Evolutionary conservation across 257 asterid species (phyloP), one percentile per base, ranked within the genome.

Genomic region (Galeopsis tetrahit): DNA sequence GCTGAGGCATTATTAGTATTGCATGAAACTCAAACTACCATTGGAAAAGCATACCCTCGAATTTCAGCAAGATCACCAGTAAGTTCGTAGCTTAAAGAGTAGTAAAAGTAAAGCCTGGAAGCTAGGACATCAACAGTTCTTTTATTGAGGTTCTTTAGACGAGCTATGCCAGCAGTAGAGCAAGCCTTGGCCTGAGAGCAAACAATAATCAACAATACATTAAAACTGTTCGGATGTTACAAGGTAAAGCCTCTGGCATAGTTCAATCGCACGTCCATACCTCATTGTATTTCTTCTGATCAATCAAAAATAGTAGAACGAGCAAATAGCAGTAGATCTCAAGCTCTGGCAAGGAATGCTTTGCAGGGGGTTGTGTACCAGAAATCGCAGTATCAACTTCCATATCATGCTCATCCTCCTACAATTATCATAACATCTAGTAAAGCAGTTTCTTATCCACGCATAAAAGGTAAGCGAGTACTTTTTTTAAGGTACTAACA

Each of bases 21-120:
- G 36, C 35, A 33, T 67, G 64, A 48, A 31, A 66, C 31, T 33
- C 56, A 42, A 66, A 74, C 66, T 53, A 51, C 61, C 39, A 55
- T 3, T 59, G 43, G 7, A 72, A 38, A 66, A 46, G 38, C 82
- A 79, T 85, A 88, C 96, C 96, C 90, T 39, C 96, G 84, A 66
- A 90, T 86, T 71, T 90, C 96, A 74, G 87, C 87, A 73, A 90
- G 96, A 80, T 85, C 83, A 3, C 86, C 95, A 68, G 96, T 84
- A 67, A 88, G 86, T 78, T 90, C 95, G 69, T 88, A 90, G 87
- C 96, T 86, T 43, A 90, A 72, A 63, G 93, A 88, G 86, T 88
- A 85, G 82, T 86, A 90, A 48, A 79, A 89, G 80, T 86, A 86
- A 73, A 89, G 88, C 84, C 87, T 89, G 76, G 93, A 83, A 63